Percentiles rank a stretch among this genome's conserved stretches.
Evolutionary conservation across 1,284 basidiomycete genomes (phyloP).

Genomic region (Fomitopsis palustris): DNA sequence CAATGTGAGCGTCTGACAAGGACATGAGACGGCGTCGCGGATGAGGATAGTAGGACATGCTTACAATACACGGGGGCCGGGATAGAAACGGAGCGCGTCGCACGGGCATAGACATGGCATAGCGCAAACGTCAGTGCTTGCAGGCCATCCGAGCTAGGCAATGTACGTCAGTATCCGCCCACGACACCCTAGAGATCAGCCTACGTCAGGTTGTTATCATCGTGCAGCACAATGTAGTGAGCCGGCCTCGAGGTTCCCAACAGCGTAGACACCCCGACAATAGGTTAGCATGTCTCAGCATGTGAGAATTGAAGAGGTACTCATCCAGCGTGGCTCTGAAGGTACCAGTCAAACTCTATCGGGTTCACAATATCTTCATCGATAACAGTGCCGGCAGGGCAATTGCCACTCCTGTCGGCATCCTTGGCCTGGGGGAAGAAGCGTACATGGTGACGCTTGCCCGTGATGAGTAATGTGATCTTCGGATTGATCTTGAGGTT

Average conservation of each 20-base stretch:
- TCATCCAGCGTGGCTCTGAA: conserved; percentile 68
- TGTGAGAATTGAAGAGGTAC: conserved; percentile 8
- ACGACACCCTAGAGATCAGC: conserved; percentile 13
- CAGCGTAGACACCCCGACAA: conserved; percentile 23
- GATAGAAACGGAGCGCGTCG: conserved; percentile 80
- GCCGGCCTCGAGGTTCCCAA: conserved; percentile 50
- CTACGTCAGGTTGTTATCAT: conserved; percentile 54
- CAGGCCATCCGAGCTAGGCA: conserved; percentile 54
- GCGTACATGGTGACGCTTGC: conserved; percentile 74
- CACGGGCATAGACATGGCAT: conserved; percentile 78
- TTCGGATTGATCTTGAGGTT: conserved; percentile 53
- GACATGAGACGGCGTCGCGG: neutral
- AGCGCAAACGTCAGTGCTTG: conserved; percentile 72
- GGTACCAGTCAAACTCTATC: conserved; percentile 78
- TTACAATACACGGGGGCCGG: conserved; percentile 81
- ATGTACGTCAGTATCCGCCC: neutral
- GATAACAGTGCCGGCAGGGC: conserved; percentile 73
- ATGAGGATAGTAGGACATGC: conserved; percentile 21
- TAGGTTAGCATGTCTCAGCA: neutral
- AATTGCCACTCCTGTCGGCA: conserved; percentile 67
- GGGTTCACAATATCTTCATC: conserved; percentile 70
- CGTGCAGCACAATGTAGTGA: conserved; percentile 64
- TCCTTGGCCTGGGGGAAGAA: conserved; percentile 63
- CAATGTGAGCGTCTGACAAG: conserved; percentile 70
- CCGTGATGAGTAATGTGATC: conserved; percentile 75